These are phyloP conservation scores for Cryptococcus sp. DNA, from an alignment of 1,284 basidiomycete species.

Conservation along the genomic window DNA sequence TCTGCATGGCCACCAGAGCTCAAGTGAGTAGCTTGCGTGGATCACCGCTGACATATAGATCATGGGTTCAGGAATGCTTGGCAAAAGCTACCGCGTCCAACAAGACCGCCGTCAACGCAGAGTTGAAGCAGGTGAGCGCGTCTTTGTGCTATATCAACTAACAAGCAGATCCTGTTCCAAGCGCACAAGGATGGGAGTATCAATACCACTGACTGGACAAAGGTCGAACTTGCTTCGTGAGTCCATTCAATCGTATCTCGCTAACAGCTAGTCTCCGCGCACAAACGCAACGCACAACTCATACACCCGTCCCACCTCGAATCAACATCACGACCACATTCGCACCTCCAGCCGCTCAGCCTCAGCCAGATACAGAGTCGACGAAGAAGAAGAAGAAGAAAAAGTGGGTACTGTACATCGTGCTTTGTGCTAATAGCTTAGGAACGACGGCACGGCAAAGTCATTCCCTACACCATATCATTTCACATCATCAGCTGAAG, in stretches of 20 bases:
- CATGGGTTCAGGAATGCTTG: constrained; percentile 52
- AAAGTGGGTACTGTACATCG: constrained; percentile 24
- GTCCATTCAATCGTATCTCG: constrained; percentile 3
- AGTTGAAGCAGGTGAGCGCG: constrained; percentile 48
- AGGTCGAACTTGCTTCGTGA: constrained; percentile 48
- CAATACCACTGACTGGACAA: constrained; percentile 50
- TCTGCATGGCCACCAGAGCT: constrained; percentile 45
- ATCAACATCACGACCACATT: constrained; percentile 12
- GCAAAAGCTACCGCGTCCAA: constrained; percentile 46
- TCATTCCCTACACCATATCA: constrained; percentile 35
- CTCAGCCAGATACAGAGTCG: not conserved
- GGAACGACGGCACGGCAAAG: constrained; percentile 22
- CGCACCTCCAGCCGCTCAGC: not conserved
- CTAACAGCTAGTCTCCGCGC: constrained; percentile 33
- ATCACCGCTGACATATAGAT: constrained; percentile 29
- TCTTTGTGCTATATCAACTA: not conserved
- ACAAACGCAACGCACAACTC: constrained; percentile 35
- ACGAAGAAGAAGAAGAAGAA: constrained; percentile 45
- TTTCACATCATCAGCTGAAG: constrained; percentile 32
- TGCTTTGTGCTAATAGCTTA: constrained; percentile 9
- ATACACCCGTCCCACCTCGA: constrained; percentile 18
- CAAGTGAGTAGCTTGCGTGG: constrained; percentile 28
- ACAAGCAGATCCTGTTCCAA: constrained; percentile 47
- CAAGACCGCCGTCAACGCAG: constrained; percentile 49
- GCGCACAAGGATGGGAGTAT: constrained; percentile 49